Evolutionary conservation across 2,329 filamentous ascomycete species (phyloP).

Genomic region (Hypoxylon sp.): DNA sequence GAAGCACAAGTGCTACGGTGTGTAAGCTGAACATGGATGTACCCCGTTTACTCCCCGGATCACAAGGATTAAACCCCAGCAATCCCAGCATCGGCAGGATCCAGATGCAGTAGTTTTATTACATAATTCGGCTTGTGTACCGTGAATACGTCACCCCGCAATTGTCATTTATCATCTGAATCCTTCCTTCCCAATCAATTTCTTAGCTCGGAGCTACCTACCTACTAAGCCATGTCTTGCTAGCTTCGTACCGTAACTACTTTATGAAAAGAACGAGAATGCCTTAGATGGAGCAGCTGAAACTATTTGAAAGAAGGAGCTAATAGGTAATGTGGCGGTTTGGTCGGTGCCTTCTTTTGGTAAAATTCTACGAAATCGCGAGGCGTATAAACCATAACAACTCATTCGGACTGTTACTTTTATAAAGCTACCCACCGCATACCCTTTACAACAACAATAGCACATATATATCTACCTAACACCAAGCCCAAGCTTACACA

Average conservation of each 20-base stretch:
- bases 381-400: not conserved
- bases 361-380: not conserved
- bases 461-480: not conserved
- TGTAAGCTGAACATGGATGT: not conserved
- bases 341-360: conserved; percentile 7
- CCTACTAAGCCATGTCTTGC: not conserved
- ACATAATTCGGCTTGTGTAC: conserved; percentile 1
- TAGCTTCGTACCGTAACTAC: not conserved
- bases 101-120: not conserved
- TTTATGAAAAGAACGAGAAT: not conserved
- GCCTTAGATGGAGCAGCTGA: not conserved
- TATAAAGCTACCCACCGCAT: not conserved
- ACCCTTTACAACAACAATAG: too few relatives aligned
- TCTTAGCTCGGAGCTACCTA: not conserved
- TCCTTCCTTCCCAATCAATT: conserved; percentile 1
- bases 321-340: too few relatives aligned
- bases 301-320: too few relatives aligned
- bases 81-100: too few relatives aligned
- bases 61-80: not conserved
- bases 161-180: not conserved
- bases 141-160: conserved; percentile 13
- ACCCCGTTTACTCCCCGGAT: not conserved
- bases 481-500: not conserved
- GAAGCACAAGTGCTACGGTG: not conserved
- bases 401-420: not conserved